Base-by-base conservation (phyloP, 306 rosid species). In the Vachellia collinsii region DNA sequence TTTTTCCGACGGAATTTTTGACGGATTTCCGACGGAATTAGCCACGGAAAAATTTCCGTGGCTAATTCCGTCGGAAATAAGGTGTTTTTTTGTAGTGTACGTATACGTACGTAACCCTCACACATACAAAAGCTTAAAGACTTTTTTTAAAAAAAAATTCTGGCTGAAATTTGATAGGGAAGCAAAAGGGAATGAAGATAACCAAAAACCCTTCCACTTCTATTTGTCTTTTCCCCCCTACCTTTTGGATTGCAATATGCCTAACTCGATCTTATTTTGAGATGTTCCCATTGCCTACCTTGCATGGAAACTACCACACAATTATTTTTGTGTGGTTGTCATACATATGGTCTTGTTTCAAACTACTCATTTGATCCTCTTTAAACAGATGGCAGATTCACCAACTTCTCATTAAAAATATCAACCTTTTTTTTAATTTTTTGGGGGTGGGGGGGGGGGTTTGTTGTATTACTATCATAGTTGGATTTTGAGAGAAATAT, bases 231-330 rank as follows among this genome's bases (percentile, higher is more conserved):
- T 17, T 16, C 7, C 3, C 7, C 43, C 54, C 54, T 39, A 5
- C 70, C 53, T 22, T 54, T 56, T 61, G 37, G 65, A 59, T 59
- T 39, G 38, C 43, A 73, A 37, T 8, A 41, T 11, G 56, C 76
- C 56, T 70, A 44, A 70, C 75, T n/a, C n/a, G n/a, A n/a, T 77
- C 77, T 79, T 41, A 62, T 86, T 42, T 77, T 83, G 79, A 77
- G 81, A 83, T 69, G 79, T 53, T 46, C 66, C 29, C 3, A 23
- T 56, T 63, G 85, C 79, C 81, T 69, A 74, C 81, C 78, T 69
- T 69, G 85, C 74, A 86, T 54, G 39, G 58, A 61, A 70, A 47
- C 71, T 62, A 80, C 85, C 54, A 48, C 17, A 48, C 54, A 48
- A 14, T 13, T 48, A 48, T 48, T 44, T 6, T 13, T 12, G n/a